Conservation (phyloP, 2,329 filamentous ascomycete genomes). For the Emmonsiellopsis sp. region DNA sequence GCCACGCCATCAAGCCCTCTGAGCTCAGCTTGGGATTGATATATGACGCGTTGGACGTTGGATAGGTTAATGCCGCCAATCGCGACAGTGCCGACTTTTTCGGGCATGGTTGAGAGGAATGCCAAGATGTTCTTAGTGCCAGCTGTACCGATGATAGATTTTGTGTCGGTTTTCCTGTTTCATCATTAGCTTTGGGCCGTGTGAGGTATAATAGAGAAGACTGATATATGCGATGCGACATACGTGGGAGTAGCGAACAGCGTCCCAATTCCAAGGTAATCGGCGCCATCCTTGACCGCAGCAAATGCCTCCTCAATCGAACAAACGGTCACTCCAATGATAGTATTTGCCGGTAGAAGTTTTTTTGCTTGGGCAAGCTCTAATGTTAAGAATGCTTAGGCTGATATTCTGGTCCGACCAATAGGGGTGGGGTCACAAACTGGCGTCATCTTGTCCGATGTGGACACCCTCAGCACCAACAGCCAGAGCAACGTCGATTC, state of each 20-base stretch:
- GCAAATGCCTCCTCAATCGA: slow-evolving; percentile 61
- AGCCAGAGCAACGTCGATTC: slow-evolving; percentile 78
- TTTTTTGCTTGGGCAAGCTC: slow-evolving; percentile 57
- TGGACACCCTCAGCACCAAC: slow-evolving; percentile 87
- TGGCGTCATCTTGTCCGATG: slow-evolving; percentile 88
- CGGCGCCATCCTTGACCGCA: slow-evolving; percentile 67
- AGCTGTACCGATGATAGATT: slow-evolving; percentile 65
- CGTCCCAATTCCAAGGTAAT: slow-evolving; percentile 87
- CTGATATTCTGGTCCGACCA: neutral
- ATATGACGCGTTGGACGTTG: slow-evolving; percentile 66
- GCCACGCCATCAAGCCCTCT: slow-evolving; percentile 73
- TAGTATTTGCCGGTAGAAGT: slow-evolving; percentile 65
- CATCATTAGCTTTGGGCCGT: slow-evolving; percentile 6
- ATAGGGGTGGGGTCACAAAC: slow-evolving; percentile 33
- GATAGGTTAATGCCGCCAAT: slow-evolving; percentile 79
- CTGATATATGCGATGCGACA: slow-evolving; percentile 17
- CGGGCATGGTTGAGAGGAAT: slow-evolving; percentile 43
- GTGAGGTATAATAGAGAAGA: neutral
- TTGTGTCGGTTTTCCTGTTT: slow-evolving; percentile 73
- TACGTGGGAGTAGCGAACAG: slow-evolving; percentile 78
- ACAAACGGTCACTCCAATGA: slow-evolving; percentile 83
- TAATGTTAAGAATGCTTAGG: slow-evolving; percentile 19
- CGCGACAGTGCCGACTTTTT: slow-evolving; percentile 52
- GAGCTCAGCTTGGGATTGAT: slow-evolving; percentile 50
- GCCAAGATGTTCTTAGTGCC: slow-evolving; percentile 60